A percentile compares a stretch with the other conserved stretches of the same genome.
These are phyloP conservation scores for Aspergillus sp. DNA, from an alignment of 2,329 filamentous ascomycete species.

Conservation along the genomic window DNA sequence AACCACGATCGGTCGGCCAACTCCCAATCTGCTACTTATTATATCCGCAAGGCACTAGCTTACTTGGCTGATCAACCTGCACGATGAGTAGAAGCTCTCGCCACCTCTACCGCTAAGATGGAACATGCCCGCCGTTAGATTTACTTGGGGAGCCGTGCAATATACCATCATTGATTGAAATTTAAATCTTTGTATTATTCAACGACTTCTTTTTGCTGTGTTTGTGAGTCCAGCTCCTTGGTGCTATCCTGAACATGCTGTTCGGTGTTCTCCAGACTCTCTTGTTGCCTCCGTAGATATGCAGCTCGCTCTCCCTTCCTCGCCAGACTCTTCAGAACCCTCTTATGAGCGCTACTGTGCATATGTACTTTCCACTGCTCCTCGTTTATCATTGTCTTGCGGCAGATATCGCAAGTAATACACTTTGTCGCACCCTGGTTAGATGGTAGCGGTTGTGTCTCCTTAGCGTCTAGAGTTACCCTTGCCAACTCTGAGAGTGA, in stretches of 20 bases:
- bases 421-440: constrained; percentile 51
- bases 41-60: not conserved
- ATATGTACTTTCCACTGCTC: constrained; percentile 60
- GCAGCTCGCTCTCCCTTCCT: constrained; percentile 32
- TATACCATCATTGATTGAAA: not conserved
- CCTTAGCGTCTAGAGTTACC: constrained; percentile 59
- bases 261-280: constrained; percentile 1
- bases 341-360: constrained; percentile 58
- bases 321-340: constrained; percentile 49
- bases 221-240: constrained; percentile 5
- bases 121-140: not conserved
- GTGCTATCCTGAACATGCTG: constrained; percentile 1
- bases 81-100: not conserved
- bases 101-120: not conserved
- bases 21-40: not conserved
- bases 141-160: not conserved
- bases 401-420: constrained; percentile 67
- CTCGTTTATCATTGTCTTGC: constrained; percentile 54
- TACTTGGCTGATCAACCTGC: not conserved
- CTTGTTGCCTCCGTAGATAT: constrained; percentile 30
- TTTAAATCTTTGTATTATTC: constrained; percentile 1
- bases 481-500: constrained; percentile 60
- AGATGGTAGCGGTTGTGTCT: constrained; percentile 44
- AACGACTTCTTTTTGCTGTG: not conserved
- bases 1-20: not conserved